A percentile compares a stretch with the other conserved stretches of the same genome.
Evolutionary conservation across 345 rosid genomes (phyloP).

Genomic region (Gossypium turneri): DNA sequence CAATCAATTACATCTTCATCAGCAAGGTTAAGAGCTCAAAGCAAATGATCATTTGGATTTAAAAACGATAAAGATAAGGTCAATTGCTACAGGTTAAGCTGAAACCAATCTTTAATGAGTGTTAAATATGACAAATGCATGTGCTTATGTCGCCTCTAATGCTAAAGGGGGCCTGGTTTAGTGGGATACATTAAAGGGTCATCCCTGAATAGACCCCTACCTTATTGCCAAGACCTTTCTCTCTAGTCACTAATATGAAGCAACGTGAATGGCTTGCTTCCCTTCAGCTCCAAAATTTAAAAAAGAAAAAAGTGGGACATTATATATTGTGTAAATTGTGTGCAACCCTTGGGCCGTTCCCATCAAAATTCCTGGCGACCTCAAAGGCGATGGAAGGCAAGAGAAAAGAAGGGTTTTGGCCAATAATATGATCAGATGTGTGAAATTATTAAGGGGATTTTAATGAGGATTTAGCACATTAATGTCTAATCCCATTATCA

Average conservation of each 20-base stretch:
- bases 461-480: conserved; percentile 37
- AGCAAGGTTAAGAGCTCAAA: neutral
- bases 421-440: neutral
- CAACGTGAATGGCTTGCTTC: conserved; percentile 48
- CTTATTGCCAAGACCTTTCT: neutral
- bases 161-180: conserved; percentile 24
- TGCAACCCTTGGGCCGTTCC: conserved; percentile 23
- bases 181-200: conserved; percentile 36
- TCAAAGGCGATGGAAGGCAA: neutral
- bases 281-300: neutral
- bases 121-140: conserved; percentile 33
- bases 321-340: conserved; percentile 22
- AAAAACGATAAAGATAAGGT: conserved; percentile 8
- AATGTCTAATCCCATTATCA: conserved; percentile 54
- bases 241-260: neutral
- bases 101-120: neutral
- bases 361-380: conserved; percentile 21
- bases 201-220: conserved; percentile 26
- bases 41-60: neutral
- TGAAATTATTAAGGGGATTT: conserved; percentile 36
- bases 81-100: neutral
- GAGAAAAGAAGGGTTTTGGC: conserved; percentile 11
- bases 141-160: conserved; percentile 35
- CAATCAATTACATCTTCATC: neutral
- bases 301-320: neutral